Evolutionary conservation across 768 basidiomycete species (phyloP), one percentile per base, ranked within the genome.

Genomic region (Boletales sp.): DNA sequence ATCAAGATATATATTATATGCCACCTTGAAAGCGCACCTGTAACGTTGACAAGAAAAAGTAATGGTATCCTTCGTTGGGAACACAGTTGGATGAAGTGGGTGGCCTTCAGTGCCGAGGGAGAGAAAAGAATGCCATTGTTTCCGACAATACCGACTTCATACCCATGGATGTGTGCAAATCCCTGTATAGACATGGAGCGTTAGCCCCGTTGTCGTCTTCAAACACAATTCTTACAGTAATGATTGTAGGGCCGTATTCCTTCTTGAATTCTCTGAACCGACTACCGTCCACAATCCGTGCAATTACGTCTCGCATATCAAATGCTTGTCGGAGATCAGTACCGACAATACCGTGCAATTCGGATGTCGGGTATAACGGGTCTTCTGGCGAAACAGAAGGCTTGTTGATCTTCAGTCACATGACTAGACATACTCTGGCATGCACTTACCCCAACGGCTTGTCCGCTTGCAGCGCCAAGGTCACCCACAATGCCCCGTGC

Each of bases 111-210:
- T 1, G 94, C 94, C 0, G 92, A 93, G 3, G 91, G 90, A 5
- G 93, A 94, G 71, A 96, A 92, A 17, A 97, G 73, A 49, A 97
- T 94, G 55, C 94, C 94, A 60, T 94, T 94, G 71, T 97, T 97
- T 21, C 87, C 94, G 34, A 94, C 79, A 52, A 97, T 92, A 5
- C 94, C 94, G 37, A 95, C 92, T 49, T 86, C 80, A 62, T 90
- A 90, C 2, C 92, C 92, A 61, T 92, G 91, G 37, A 94, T 79
- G 63, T 87, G 80, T 8, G 91, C 91, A 69, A 89, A 90, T n/a
- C 89, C 90, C 88, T 90, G 40, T 28, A 3, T 49, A 46, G 41
- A 55, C 18, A 47, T 28, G 35, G 19, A 36, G 44, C 14, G 36
- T 65, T 14, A 55, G 36, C 32, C 33, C 48, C 4, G 33, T 39